phyloP scores from a whole-genome alignment of 257 asterid genomes.

The Ilex asprella region DNA sequence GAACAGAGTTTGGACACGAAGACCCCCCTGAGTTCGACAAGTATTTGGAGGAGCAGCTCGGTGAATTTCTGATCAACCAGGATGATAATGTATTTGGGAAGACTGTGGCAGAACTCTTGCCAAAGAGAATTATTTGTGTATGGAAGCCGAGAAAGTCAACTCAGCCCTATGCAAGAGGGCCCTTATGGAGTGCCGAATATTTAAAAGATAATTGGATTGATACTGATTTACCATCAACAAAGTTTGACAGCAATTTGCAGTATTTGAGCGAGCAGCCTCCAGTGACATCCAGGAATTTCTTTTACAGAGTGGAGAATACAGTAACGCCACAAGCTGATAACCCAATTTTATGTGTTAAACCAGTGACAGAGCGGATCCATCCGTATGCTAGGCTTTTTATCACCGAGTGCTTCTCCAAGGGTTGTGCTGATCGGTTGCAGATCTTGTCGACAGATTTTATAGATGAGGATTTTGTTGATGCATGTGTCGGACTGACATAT shows the following conservation, averaged over 20 bases:
- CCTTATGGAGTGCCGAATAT: conserved; percentile 62
- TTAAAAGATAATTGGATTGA: conserved; percentile 78
- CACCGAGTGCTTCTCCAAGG: conserved; percentile 35
- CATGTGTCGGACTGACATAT: conserved; percentile 58
- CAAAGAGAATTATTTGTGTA: conserved; percentile 72
- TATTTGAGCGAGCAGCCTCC: conserved; percentile 53
- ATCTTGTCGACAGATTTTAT: conserved; percentile 77
- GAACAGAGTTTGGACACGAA: conserved; percentile 84
- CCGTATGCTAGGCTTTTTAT: conserved; percentile 69
- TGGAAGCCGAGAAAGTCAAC: conserved; percentile 82
- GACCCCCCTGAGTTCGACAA: conserved; percentile 73
- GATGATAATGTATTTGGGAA: conserved; percentile 55
- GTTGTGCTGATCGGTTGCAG: conserved; percentile 54
- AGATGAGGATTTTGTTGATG: conserved; percentile 82
- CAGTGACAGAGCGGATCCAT: conserved; percentile 69
- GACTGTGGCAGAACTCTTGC: conserved; percentile 56
- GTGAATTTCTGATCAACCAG: conserved; percentile 59
- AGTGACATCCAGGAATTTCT: conserved; percentile 43
- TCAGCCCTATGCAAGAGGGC: conserved; percentile 45
- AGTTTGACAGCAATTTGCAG: conserved; percentile 77
- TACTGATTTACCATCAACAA: conserved; percentile 77
- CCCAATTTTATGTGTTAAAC: conserved; percentile 70
- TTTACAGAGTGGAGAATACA: conserved; percentile 93
- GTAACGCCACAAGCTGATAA: conserved; percentile 89
- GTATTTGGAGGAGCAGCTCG: conserved; percentile 57